These are phyloP conservation scores for Larix sibirica DNA, from an alignment of 83 land plant species.

Conservation along the genomic window DNA sequence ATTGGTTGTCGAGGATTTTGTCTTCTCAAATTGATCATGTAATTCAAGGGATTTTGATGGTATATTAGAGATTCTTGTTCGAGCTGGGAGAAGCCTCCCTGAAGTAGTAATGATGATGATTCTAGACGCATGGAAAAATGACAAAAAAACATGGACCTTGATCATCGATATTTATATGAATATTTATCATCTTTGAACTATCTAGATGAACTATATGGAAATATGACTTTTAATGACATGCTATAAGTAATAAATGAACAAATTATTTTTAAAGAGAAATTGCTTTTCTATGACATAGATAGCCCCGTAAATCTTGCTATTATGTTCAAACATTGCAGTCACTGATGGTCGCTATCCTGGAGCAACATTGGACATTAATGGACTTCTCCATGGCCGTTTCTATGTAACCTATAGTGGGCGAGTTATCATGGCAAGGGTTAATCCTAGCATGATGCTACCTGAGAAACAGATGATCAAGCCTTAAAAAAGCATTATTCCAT, in stretches of 20 bases:
- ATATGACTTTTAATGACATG: background rate
- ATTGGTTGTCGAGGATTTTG: background rate
- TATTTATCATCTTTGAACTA: conserved; percentile 86
- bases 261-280: background rate
- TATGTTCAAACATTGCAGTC: conserved; percentile 46
- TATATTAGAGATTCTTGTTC: conserved; percentile 90
- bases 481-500: conserved; percentile 82
- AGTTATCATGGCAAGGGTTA: conserved; percentile 98
- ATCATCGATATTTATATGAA: conserved; percentile 87
- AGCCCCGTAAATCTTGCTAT: background rate
- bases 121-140: conserved; percentile 99
- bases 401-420: conserved; percentile 90
- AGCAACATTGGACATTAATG: conserved; percentile 97
- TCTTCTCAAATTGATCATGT: background rate
- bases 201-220: background rate
- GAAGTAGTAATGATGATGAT: conserved; percentile 99
- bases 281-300: background rate
- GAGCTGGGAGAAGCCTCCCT: conserved; percentile 94
- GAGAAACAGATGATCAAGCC: conserved; percentile 97
- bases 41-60: conserved; percentile 95
- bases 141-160: conserved; percentile 91
- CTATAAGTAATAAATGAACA: background rate
- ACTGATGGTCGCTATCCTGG: conserved; percentile 99
- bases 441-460: conserved; percentile 98
- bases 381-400: conserved; percentile 93